Base-by-base conservation (phyloP, 805 yeast genomes). In the Vanderwaltozyma polyspora region DNA sequence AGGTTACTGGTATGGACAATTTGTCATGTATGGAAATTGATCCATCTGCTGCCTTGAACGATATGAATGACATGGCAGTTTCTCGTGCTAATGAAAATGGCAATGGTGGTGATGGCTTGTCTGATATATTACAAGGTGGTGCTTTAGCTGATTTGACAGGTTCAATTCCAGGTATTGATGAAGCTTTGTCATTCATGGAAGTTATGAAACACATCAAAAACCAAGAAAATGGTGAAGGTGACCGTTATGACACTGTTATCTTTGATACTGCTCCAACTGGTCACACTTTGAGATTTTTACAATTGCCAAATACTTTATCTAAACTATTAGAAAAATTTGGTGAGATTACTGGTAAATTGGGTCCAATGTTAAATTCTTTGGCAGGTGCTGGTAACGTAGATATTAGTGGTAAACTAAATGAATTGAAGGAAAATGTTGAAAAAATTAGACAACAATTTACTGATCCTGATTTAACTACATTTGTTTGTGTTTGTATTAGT, bases 201-300 rank as follows among this genome's bases (percentile, higher is more conserved):
- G 97, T 91, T 23, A 74, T 91, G 70, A 91, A 91, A 59, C 97
- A 91, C 55, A 87, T 91, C 60, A 87, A 86, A 62, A 76, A 72
- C 45, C 91, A 82, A 62, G 66, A 67, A 42, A 46, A 46, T 18
- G 62, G 62, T 14, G 52, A 54, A 15, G 53, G 58, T 19, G 62
- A 59, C 19, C 68, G 68, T 31, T 91, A 81, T 57, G 85, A 82
- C 46, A 85, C 94, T 7, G 87, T 91, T 44, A 85, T 91, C 45
- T 91, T 91, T 52, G 99, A 91, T 60, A 91, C 99, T n/a, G 98
- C 99, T 0, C 99, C 99, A 48, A 91, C 99, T 0, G 99, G 99
- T 25, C 99, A 91, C 62, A 91, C 98, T 2, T 67, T 91, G 49
- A 75, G 99, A 52, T 91, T 91, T 60, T 68, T 91, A 57, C 95